Percentiles rank a stretch among this genome's conserved stretches.
Evolutionary conservation across 352 stramenopile genomes (phyloP).

Genomic region (Phytophthora cactorum): DNA sequence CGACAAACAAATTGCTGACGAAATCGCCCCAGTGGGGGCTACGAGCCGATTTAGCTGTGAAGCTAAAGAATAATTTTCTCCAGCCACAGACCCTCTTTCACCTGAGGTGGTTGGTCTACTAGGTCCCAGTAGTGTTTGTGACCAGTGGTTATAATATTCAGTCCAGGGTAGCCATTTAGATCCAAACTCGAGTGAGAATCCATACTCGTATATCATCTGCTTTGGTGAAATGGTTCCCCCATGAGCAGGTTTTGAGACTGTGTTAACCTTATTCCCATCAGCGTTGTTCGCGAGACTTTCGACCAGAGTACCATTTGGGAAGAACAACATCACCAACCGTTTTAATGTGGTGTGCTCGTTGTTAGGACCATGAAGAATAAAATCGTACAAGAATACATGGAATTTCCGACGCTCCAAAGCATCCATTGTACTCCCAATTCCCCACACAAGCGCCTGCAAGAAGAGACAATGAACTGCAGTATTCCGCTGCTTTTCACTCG

Average conservation of each 20-base stretch:
- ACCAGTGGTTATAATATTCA: slow-evolving; percentile 67
- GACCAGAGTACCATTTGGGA: slow-evolving; percentile 44
- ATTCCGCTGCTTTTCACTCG: slow-evolving; percentile 65
- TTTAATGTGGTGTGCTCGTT: slow-evolving; percentile 63
- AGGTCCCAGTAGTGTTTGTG: slow-evolving; percentile 32
- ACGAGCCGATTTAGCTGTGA: slow-evolving; percentile 7
- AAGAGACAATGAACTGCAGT: slow-evolving; percentile 71
- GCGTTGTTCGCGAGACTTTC: slow-evolving; percentile 6
- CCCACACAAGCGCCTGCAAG: slow-evolving; percentile 77
- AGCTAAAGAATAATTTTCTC: background rate
- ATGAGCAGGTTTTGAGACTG: background rate
- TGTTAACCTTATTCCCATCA: slow-evolving; percentile 22
- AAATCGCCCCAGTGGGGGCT: slow-evolving; percentile 46
- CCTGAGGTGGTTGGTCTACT: background rate
- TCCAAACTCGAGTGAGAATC: slow-evolving; percentile 71
- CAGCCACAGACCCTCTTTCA: background rate
- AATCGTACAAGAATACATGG: slow-evolving; percentile 63
- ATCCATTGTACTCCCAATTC: slow-evolving; percentile 59
- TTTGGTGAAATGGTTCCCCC: slow-evolving; percentile 14
- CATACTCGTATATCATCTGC: slow-evolving; percentile 70
- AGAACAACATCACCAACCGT: slow-evolving; percentile 55
- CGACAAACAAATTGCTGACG: slow-evolving; percentile 48
- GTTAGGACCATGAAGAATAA: slow-evolving; percentile 57
- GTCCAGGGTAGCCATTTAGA: slow-evolving; percentile 78
- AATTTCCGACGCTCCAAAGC: slow-evolving; percentile 62